A percentile compares a stretch with the other conserved stretches of the same genome.
Conservation (phyloP, 169 alveolate species). For the Cardiosporidium cionae region DNA sequence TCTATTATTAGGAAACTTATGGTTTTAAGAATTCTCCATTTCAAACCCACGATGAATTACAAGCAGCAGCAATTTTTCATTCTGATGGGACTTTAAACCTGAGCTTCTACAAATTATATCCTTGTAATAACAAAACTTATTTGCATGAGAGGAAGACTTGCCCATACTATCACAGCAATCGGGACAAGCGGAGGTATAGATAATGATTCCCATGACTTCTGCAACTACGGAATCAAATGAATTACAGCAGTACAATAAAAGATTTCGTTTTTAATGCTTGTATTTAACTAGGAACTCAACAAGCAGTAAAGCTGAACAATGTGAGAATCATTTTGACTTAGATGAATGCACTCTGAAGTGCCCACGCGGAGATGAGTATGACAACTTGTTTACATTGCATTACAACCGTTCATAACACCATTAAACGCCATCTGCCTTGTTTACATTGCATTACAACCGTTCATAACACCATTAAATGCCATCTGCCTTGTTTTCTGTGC, state of each 20-base stretch:
- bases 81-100: slow-evolving; percentile 21
- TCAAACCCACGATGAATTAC: too few species aligned
- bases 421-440: not conserved
- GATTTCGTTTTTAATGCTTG: not conserved
- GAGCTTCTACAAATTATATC: slow-evolving; percentile 10
- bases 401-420: not conserved
- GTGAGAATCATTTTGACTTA: slow-evolving; percentile 34
- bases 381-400: not conserved
- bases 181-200: slow-evolving; percentile 28
- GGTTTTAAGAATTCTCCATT: too few species aligned
- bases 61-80: too few species aligned
- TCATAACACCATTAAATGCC: not conserved
- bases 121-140: slow-evolving; percentile 7
- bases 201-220: not conserved
- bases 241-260: not conserved
- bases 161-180: slow-evolving; percentile 31
- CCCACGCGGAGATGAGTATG: slow-evolving; percentile 32
- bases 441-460: not conserved
- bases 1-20: too few species aligned
- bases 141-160: slow-evolving; percentile 29
- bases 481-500: not conserved
- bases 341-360: slow-evolving; percentile 19
- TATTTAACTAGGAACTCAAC: slow-evolving; percentile 7
- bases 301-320: slow-evolving; percentile 32
- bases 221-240: not conserved